Percentiles rank a stretch among this genome's conserved stretches.
phyloP scores from a whole-genome alignment of 1,139 yeast genomes.

The Candida sp. region DNA sequence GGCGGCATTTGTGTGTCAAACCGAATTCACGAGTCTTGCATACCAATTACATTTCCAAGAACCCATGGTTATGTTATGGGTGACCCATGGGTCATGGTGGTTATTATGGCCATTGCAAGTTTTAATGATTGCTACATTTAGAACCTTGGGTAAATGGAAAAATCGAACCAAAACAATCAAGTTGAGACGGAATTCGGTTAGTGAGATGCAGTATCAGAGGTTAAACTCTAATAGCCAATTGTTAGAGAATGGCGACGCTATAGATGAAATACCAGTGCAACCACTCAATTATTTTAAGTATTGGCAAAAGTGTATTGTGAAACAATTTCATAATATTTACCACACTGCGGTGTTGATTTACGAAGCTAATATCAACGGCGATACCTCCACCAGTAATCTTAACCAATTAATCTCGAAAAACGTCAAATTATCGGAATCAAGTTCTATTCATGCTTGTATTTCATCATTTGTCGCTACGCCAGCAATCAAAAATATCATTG shows the following conservation, averaged over 20 bases:
- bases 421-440: conserved; percentile 38
- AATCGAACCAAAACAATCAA: conserved; percentile 4
- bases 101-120: conserved; percentile 72
- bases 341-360: conserved; percentile 50
- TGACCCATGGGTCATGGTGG: conserved; percentile 84
- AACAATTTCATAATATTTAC: conserved; percentile 49
- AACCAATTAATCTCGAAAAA: conserved; percentile 34
- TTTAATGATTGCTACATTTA: conserved; percentile 39
- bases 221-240: conserved; percentile 26
- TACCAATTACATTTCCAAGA: conserved; percentile 61
- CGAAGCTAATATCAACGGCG: conserved; percentile 37
- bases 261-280: conserved; percentile 12
- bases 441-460: conserved; percentile 35
- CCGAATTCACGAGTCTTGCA: conserved; percentile 75
- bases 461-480: conserved; percentile 35
- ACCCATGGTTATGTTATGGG: conserved; percentile 62
- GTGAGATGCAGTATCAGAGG: conserved; percentile 22
- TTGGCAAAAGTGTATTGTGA: conserved; percentile 39
- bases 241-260: conserved; percentile 20
- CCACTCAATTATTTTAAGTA: conserved; percentile 22
- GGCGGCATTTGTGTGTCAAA: conserved; percentile 68
- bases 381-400: conserved; percentile 32
- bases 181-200: conserved; percentile 1
- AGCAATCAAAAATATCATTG: conserved; percentile 47
- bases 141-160: conserved; percentile 31